These are phyloP conservation scores for Mariannaea sp. DNA, from an alignment of 2,329 filamentous ascomycete genomes.

Conservation along the genomic window DNA sequence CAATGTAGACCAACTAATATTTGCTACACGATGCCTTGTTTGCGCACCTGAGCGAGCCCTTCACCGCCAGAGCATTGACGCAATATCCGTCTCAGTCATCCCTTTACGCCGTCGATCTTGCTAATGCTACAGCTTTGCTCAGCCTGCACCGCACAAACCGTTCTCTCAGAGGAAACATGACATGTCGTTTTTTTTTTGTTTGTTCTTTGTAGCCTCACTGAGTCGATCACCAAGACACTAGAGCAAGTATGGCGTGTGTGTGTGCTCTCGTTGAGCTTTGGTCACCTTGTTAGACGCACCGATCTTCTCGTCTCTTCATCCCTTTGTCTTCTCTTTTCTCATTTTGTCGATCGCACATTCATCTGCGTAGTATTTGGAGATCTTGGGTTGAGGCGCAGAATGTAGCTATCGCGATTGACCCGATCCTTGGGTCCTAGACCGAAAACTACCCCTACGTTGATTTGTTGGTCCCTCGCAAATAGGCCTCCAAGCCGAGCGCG, in stretches of 20 bases:
- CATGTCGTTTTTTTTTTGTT: constrained; percentile 1
- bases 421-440: background rate
- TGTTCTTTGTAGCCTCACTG: background rate
- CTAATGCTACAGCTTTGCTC: no score
- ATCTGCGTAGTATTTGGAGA: background rate
- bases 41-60: background rate
- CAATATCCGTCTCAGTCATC: background rate
- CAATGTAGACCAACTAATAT: no score
- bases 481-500: no score
- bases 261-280: background rate
- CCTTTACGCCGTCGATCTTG: background rate
- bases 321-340: background rate
- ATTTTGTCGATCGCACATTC: background rate
- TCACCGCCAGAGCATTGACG: background rate
- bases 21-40: no score
- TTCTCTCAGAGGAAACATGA: background rate
- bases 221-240: background rate
- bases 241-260: background rate
- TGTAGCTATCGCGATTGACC: background rate
- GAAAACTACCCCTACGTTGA: background rate
- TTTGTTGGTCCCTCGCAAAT: background rate
- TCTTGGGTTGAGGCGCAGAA: background rate
- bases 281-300: no score
- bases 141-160: background rate
- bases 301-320: background rate